Base-by-base conservation (phyloP, 148 eudicot species). In the Silene uniflora region DNA sequence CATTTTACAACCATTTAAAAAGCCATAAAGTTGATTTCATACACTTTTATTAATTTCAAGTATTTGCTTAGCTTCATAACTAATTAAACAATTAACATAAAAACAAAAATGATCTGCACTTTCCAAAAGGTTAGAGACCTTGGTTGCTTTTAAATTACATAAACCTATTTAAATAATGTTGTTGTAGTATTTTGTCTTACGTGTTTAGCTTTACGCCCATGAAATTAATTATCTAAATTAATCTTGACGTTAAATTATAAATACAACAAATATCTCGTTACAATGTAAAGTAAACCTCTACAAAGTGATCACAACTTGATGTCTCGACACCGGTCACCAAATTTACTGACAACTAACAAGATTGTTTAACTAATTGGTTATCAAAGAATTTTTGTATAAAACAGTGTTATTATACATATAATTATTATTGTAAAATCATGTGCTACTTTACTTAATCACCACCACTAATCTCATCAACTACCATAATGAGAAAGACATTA, bases 1-100 rank as follows among this genome's bases (percentile, higher is more conserved):
- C 75, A 29, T 46, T 74, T 59, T 7, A 29, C n/a, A 66, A 67
- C 35, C 18, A 29, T 27, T 16, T 16, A 61, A 72, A 72, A 73
- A 72, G 74, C 74, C 47, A 52, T 25, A 70, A 35, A 78, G 61
- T 62, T 76, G 77, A 76, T 75, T 71, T 72, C 69, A 71, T 75
- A 24, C 25, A 72, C 77, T 72, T 76, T 81, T 72, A 58, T 69
- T 80, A 65, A 23, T 75, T 4, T 64, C 52, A 55, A 58, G 22
- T 65, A 25, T 35, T 72, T 72, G 73, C 76, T 27, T 81, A 49
- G 61, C 62, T 71, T 71, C 25, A 71, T 25, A 23, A 46, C 32
- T 44, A 19, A 59, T 52, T 73, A 44, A 59, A 46, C 62, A 22
- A 79, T 62, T 10, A 10, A 52, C 56, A 74, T 68, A 58, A 49